phyloP scores from a whole-genome alignment of 164 flowering plant genomes.

The Berberis thunbergii region DNA sequence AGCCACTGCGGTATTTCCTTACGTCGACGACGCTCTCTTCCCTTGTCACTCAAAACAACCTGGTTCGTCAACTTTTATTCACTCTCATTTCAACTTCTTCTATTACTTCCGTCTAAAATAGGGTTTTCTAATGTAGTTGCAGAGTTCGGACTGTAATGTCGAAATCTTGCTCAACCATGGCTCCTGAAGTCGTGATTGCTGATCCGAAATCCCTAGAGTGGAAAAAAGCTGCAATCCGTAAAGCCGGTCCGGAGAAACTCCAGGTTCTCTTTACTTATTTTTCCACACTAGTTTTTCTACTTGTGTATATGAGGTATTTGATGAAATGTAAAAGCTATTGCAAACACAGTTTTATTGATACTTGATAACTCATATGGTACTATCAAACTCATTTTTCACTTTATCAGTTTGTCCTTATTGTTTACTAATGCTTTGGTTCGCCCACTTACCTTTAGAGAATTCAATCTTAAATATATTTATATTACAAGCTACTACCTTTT shows the following conservation, averaged over 20 bases:
- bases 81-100: not conserved
- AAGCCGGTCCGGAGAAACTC: conserved; percentile 56
- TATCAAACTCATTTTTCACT: no score
- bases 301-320: not conserved
- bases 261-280: conserved; percentile 38
- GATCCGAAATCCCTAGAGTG: conserved; percentile 31
- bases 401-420: no score
- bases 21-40: no score
- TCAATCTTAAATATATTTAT: no score
- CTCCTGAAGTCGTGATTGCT: conserved; percentile 23
- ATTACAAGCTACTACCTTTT: no score
- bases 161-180: not conserved
- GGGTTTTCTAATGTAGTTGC: conserved; percentile 17
- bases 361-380: no score
- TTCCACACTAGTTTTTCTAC: not conserved
- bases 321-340: not conserved
- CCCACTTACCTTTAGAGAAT: no score
- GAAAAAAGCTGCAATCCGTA: conserved; percentile 49
- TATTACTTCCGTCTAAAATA: not conserved
- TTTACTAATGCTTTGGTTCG: no score
- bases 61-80: no score
- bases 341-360: no score
- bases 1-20: no score
- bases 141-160: conserved; percentile 23
- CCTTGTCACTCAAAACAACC: no score